Percentiles rank a stretch among this genome's conserved stretches.
Evolutionary conservation across 1,284 basidiomycete species (phyloP).

Genomic region (Hortiboletus rubellus): DNA sequence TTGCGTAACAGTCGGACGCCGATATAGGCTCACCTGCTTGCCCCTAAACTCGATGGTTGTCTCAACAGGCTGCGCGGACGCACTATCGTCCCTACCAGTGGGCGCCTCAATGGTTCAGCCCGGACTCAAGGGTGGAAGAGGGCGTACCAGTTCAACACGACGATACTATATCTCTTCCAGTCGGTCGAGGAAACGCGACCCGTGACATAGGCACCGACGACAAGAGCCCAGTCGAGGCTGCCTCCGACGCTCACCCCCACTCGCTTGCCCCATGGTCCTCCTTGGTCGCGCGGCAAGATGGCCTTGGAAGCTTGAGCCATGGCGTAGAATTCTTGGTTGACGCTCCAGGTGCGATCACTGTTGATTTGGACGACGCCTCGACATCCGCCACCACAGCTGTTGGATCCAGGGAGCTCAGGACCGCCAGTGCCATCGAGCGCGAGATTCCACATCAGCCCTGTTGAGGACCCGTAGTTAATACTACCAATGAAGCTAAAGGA

Average conservation of each 20-base stretch:
- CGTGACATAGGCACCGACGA: constrained; percentile 66
- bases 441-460: constrained; percentile 73
- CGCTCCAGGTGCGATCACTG: constrained; percentile 56
- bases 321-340: constrained; percentile 75
- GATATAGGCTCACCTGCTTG: constrained; percentile 48
- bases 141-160: constrained; percentile 62
- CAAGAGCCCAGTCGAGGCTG: constrained; percentile 54
- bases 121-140: constrained; percentile 3
- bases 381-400: constrained; percentile 64
- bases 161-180: constrained; percentile 64
- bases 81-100: constrained; percentile 48
- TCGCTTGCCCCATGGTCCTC: constrained; percentile 67
- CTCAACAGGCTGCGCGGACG: constrained; percentile 49
- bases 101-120: not conserved
- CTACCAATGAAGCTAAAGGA: constrained; percentile 44
- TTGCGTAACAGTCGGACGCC: not conserved
- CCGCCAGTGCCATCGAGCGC: constrained; percentile 61
- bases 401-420: constrained; percentile 62
- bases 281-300: constrained; percentile 62
- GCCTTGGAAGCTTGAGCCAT: constrained; percentile 77
- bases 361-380: constrained; percentile 66
- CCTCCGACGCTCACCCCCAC: constrained; percentile 65
- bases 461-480: constrained; percentile 46
- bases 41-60: constrained; percentile 73
- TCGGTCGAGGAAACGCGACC: constrained; percentile 53